Base-by-base conservation (phyloP, 2,329 filamentous ascomycete genomes). In the Cladosporium colombiae region DNA sequence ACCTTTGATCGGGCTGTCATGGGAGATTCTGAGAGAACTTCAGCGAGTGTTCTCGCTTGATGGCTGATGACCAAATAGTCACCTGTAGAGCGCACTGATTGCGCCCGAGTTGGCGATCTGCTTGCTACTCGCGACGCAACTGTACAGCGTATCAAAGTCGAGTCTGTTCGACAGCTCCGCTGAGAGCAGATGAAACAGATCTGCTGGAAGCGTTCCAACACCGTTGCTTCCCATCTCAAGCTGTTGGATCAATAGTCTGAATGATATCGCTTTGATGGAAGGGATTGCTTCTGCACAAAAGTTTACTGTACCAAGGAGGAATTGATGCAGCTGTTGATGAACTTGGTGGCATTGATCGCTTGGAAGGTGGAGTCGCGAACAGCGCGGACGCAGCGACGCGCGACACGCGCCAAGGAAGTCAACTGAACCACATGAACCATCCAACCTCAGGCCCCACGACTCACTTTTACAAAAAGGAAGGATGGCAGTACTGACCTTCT, bases 11-110 rank as follows among this genome's bases (percentile, higher is more conserved):
- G 80, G 79, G 25, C 79, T 77, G 25, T 77, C 72, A 67, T 82
- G 80, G 68, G 81, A 79, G 44, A 78, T 79, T 10, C 81, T 82
- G 64, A 25, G 5, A 2, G 18, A 29, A 29, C 21, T 5, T 61
- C 27, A 61, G 58, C 58, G 18, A 33, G 18, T 50, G 37, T 52
- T 27, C n/a, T 4, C 21, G 8, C 13, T 29, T 1, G 16, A 25
- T 7, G 18, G 16, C 23, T 4, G 49, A 8, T 18, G 23, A 40
- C 58, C 11, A 49, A 5, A 1, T 5, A 1, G 13, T 13, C 77
- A 89, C 87, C 86, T 84, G 74, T 91, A 91, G 5, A 91, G 78
- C 67, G 85, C 82, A 53, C 84, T 83, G 52, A 91, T 76, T 7
- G 88, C 87, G 64, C 76, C 76, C 58, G 88, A 80, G 25, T 81